Percentiles rank a stretch among this genome's conserved stretches.
Evolutionary conservation across 106 monocot species (phyloP).

Genomic region (Allium sativum): DNA sequence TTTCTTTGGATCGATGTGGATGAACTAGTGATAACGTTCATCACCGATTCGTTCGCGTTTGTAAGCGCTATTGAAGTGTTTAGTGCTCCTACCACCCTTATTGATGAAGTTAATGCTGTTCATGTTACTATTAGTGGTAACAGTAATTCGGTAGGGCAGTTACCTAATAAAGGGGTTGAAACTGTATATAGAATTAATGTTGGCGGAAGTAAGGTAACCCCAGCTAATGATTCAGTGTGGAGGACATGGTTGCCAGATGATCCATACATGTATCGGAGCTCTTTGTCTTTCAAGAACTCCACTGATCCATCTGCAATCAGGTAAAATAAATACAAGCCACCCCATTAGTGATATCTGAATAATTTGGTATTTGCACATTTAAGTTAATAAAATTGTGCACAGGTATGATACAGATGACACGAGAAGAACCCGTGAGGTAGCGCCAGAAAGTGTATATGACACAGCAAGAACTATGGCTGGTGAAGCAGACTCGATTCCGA

Average conservation of each 20-base stretch:
- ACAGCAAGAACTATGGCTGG: conserved; percentile 27
- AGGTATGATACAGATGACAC: background rate
- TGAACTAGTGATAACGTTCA: conserved; percentile 24
- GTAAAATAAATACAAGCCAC: background rate
- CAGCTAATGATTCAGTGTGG: conserved; percentile 50
- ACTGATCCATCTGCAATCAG: background rate
- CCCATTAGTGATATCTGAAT: too few species aligned
- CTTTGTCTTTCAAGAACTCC: background rate
- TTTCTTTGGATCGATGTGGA: conserved; percentile 20
- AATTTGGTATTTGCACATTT: too few species aligned
- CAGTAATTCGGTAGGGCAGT: background rate
- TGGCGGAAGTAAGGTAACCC: conserved; percentile 30
- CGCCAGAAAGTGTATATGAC: conserved; percentile 35
- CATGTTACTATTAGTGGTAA: background rate
- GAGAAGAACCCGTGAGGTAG: conserved; percentile 8
- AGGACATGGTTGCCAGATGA: conserved; percentile 46
- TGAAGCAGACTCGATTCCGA: background rate
- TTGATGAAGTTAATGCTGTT: background rate
- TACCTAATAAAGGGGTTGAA: conserved; percentile 21
- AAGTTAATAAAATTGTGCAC: background rate
- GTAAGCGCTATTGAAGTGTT: conserved; percentile 51
- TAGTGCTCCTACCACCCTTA: conserved; percentile 33
- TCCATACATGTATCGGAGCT: conserved; percentile 4
- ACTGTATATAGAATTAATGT: conserved; percentile 48
- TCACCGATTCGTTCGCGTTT: conserved; percentile 21